Percentiles rank a stretch among this genome's conserved stretches.
These are phyloP conservation scores for Acer negundo DNA, from an alignment of 345 rosid species.

Conservation along the genomic window DNA sequence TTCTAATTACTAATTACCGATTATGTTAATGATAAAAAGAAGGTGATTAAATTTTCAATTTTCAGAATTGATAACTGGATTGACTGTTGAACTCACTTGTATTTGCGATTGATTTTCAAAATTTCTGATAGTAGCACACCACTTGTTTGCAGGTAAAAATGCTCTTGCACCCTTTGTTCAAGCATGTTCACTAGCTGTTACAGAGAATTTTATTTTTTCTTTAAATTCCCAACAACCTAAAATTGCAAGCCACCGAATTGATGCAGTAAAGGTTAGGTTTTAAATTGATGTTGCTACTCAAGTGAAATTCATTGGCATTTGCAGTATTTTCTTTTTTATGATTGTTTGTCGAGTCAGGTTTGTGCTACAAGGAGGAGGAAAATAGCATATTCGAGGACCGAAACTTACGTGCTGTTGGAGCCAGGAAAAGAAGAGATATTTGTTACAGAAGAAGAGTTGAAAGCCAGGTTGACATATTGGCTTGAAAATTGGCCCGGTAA, in stretches of 20 bases:
- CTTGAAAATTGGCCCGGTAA: constrained; percentile 76
- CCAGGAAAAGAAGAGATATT: constrained; percentile 83
- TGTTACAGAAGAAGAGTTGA: constrained; percentile 76
- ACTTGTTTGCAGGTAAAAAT: constrained; percentile 27
- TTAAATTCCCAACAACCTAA: constrained; percentile 17
- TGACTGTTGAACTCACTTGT: not conserved
- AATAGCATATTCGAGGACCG: constrained; percentile 50
- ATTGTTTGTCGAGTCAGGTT: constrained; percentile 24
- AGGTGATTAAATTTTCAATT: constrained; percentile 1
- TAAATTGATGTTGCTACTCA: too few species aligned
- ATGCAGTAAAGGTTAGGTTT: constrained; percentile 33
- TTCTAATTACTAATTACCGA: not conserved
- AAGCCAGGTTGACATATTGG: constrained; percentile 57
- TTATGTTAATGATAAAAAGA: too few species aligned
- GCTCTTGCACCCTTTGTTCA: constrained; percentile 18
- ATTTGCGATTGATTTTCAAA: too few species aligned
- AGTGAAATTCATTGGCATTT: not conserved
- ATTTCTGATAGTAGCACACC: not conserved
- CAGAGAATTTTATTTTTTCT: constrained; percentile 10
- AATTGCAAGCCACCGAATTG: not conserved
- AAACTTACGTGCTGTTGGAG: constrained; percentile 73
- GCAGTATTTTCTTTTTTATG: not conserved
- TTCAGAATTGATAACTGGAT: not conserved
- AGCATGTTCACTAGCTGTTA: constrained; percentile 20
- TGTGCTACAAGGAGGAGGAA: constrained; percentile 63